phyloP scores from a whole-genome alignment of 257 asterid genomes.

The Catharanthus roseus region DNA sequence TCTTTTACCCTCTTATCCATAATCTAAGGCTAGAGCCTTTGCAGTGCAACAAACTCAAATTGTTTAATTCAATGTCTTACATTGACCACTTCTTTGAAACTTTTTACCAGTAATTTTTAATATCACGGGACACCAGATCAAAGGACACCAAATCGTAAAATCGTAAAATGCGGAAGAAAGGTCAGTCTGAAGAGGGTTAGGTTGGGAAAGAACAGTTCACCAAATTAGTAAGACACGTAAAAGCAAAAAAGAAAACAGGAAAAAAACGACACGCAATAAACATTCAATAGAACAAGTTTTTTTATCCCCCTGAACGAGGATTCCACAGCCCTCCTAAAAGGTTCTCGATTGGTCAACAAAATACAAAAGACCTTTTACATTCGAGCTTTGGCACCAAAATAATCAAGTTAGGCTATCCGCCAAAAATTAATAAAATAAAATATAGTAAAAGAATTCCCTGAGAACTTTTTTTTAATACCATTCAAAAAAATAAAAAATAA shows the following conservation, averaged over 20 bases:
- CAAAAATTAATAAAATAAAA: not conserved
- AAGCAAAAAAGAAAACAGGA: not conserved
- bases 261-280: not conserved
- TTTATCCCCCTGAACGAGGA: too few species aligned
- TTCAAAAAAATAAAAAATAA: too few species aligned
- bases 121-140: not conserved
- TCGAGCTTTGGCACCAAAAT: not conserved
- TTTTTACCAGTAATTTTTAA: not conserved
- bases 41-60: not conserved
- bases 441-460: not conserved
- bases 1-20: not conserved
- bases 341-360: constrained; percentile 14
- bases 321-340: not conserved
- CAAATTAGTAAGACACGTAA: not conserved
- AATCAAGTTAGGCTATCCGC: constrained; percentile 6
- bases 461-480: constrained; percentile 6
- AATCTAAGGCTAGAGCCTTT: not conserved
- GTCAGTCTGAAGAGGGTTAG: constrained; percentile 4
- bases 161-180: not conserved
- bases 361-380: not conserved
- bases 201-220: not conserved
- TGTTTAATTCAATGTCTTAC: not conserved
- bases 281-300: not conserved
- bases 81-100: not conserved
- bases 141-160: too few species aligned